Evolutionary conservation across 371 early-diverging fungal genomes (phyloP).

Genomic region (Mortierella sp.): DNA sequence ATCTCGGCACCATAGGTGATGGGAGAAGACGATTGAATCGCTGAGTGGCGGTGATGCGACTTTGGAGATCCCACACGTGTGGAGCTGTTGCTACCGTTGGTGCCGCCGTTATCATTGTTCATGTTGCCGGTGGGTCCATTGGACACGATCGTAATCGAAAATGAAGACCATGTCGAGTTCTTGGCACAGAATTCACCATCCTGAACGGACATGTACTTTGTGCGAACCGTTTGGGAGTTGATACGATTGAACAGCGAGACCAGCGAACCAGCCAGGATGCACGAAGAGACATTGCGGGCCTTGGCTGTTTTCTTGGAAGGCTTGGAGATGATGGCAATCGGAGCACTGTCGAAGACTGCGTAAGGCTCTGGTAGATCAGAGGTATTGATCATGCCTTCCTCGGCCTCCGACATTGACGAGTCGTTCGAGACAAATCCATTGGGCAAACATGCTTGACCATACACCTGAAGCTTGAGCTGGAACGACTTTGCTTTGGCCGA

Average conservation of each 20-base stretch:
- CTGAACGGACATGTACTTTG: constrained; percentile 78
- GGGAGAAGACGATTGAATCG: constrained; percentile 51
- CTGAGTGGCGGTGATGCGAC: constrained; percentile 29
- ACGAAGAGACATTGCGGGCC: constrained; percentile 78
- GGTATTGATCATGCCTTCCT: constrained; percentile 24
- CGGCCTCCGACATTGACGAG: constrained; percentile 5
- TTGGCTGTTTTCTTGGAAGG: constrained; percentile 88
- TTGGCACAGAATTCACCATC: constrained; percentile 73
- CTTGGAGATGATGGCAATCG: constrained; percentile 85
- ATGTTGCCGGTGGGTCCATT: constrained; percentile 26
- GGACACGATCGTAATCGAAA: constrained; percentile 70
- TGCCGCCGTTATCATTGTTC: too few relatives aligned
- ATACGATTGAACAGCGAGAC: constrained; percentile 57
- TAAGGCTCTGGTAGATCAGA: constrained; percentile 46
- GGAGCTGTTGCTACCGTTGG: not conserved
- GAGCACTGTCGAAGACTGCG: constrained; percentile 74
- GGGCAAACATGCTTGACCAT: constrained; percentile 49
- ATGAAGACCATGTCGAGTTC: constrained; percentile 81
- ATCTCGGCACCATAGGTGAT: constrained; percentile 82
- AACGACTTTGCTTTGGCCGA: constrained; percentile 84
- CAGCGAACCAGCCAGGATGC: constrained; percentile 71
- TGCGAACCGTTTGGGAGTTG: constrained; percentile 85
- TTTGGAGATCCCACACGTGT: constrained; percentile 26
- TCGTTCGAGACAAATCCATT: constrained; percentile 34
- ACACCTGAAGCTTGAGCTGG: constrained; percentile 69